phyloP scores from a whole-genome alignment of 495 filamentous ascomycete species.

The Letharia lupina region DNA sequence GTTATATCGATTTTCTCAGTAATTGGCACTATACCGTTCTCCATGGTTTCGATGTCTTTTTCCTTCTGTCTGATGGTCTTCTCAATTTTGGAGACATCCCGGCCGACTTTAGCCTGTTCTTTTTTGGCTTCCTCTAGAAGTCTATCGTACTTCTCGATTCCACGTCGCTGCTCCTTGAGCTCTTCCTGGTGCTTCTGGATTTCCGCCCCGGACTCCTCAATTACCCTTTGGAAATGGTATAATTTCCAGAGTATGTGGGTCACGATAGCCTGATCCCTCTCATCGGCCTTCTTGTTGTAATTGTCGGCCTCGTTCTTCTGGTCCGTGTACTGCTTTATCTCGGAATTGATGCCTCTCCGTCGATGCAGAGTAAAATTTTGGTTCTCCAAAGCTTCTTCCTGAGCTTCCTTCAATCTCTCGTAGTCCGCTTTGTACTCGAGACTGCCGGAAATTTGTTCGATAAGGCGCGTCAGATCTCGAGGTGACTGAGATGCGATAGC shows the following conservation, averaged over 20 bases:
- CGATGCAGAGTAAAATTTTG: constrained; percentile 79
- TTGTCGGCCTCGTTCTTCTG: constrained; percentile 95
- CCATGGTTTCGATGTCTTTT: constrained; percentile 77
- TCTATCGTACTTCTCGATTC: constrained; percentile 75
- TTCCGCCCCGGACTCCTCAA: constrained; percentile 82
- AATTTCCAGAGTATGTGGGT: constrained; percentile 96
- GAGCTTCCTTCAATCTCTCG: constrained; percentile 74
- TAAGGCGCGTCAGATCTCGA: constrained; percentile 84
- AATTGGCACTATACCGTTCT: constrained; percentile 78
- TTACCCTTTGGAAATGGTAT: constrained; percentile 87
- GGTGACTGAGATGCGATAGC: constrained; percentile 93
- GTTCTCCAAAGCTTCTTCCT: constrained; percentile 79
- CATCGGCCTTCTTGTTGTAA: constrained; percentile 77
- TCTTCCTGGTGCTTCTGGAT: constrained; percentile 95
- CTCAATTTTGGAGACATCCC: constrained; percentile 74
- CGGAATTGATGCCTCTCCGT: constrained; percentile 89
- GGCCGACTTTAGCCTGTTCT: constrained; percentile 69
- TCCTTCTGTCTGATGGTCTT: constrained; percentile 74
- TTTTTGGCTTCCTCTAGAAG: constrained; percentile 79
- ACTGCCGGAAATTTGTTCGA: constrained; percentile 96
- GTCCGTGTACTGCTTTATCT: constrained; percentile 94
- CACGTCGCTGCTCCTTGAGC: constrained; percentile 83
- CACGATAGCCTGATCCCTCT: constrained; percentile 85
- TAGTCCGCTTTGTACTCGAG: constrained; percentile 94
- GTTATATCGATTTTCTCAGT: constrained; percentile 89